These are phyloP conservation scores for Wickerhamiella dianesei DNA, from an alignment of 805 yeast genomes.

Conservation along the genomic window DNA sequence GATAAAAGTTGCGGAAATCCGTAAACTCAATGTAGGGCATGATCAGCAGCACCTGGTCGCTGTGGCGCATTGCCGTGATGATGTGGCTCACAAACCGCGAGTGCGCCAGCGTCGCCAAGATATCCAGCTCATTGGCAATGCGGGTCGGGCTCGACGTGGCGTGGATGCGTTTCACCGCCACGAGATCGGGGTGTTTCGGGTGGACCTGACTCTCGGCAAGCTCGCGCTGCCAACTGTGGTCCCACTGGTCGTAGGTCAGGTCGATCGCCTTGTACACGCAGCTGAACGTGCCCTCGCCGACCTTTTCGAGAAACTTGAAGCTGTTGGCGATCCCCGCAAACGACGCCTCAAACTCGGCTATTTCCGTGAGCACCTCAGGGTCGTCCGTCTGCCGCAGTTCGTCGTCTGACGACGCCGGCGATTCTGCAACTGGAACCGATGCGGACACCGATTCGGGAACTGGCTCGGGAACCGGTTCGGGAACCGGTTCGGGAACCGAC, in stretches of 20 bases:
- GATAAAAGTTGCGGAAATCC: conserved; percentile 76
- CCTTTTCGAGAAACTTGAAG: conserved; percentile 41
- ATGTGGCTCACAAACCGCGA: conserved; percentile 73
- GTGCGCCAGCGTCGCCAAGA: conserved; percentile 31
- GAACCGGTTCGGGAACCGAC: no score
- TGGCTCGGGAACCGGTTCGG: no score
- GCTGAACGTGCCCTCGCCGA: conserved; percentile 57
- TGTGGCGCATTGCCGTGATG: conserved; percentile 70
- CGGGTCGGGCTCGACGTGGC: conserved; percentile 92
- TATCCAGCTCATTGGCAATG: conserved; percentile 72
- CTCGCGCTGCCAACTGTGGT: conserved; percentile 21
- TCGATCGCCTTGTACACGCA: conserved; percentile 52
- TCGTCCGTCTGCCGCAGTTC: conserved; percentile 22
- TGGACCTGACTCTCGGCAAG: background rate
- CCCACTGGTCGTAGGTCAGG: conserved; percentile 25
- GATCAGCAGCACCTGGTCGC: conserved; percentile 88
- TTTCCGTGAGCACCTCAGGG: conserved; percentile 23
- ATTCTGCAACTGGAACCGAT: no score
- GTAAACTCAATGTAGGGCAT: conserved; percentile 83
- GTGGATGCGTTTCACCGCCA: conserved; percentile 85
- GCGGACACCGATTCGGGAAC: no score
- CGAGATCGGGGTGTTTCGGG: conserved; percentile 24
- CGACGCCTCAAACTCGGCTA: conserved; percentile 28
- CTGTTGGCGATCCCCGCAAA: conserved; percentile 40
- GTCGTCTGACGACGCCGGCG: conserved; percentile 28